phyloP scores from a whole-genome alignment of 1,139 yeast species.

The Yamadazyma atmosphaerica region DNA sequence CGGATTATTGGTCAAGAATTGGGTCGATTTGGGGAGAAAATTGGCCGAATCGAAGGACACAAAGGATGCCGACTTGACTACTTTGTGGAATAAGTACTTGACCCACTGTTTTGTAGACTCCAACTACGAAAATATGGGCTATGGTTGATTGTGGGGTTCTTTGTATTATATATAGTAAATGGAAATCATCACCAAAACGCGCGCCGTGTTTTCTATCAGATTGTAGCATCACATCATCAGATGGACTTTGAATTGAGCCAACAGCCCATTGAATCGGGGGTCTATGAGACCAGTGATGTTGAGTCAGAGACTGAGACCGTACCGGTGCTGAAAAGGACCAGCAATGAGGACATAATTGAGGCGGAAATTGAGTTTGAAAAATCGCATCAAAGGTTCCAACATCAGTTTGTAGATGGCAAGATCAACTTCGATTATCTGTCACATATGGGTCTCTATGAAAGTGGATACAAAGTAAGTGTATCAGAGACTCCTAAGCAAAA shows the following conservation, averaged over 20 bases:
- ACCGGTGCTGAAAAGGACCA: slow-evolving; percentile 9
- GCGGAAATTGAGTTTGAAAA: slow-evolving; percentile 20
- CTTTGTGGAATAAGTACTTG: slow-evolving; percentile 45
- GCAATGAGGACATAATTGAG: slow-evolving; percentile 18
- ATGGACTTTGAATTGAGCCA: background rate
- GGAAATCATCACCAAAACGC: background rate
- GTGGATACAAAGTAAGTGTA: slow-evolving; percentile 28
- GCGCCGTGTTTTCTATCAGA: background rate
- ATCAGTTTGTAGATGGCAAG: slow-evolving; percentile 14
- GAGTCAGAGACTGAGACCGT: slow-evolving; percentile 29
- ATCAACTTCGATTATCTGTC: slow-evolving; percentile 42
- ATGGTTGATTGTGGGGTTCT: too few species aligned
- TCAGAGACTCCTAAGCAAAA: slow-evolving; percentile 45
- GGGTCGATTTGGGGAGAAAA: slow-evolving; percentile 56
- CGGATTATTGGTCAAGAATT: slow-evolving; percentile 58
- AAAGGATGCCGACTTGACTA: slow-evolving; percentile 16
- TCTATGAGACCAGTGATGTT: slow-evolving; percentile 53
- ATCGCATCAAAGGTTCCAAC: slow-evolving; percentile 20
- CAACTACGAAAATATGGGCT: slow-evolving; percentile 56
- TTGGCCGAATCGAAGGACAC: slow-evolving; percentile 43
- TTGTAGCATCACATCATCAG: too few species aligned
- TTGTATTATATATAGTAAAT: background rate
- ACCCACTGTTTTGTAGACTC: slow-evolving; percentile 62
- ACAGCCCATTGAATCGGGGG: slow-evolving; percentile 23
- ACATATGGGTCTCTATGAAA: slow-evolving; percentile 18